Base-by-base conservation (phyloP, 1,284 basidiomycete species). In the Tetrapyrgos nigripes region DNA sequence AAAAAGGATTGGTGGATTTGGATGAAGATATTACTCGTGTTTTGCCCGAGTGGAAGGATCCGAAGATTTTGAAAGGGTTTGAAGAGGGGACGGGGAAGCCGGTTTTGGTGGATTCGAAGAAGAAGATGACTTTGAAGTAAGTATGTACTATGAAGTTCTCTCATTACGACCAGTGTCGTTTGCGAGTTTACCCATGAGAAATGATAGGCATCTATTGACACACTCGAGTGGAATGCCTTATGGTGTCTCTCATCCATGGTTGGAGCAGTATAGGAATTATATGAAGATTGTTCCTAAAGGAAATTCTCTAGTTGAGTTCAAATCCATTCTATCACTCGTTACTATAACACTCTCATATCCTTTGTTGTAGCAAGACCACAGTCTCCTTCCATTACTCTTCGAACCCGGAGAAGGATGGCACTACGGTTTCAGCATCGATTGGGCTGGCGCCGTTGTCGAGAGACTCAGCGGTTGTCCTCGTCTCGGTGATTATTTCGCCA, bases 401-500 rank as follows among this genome's bases (percentile, higher is more conserved):
- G 37, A 40, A 40, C 37, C 37, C 4, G 37, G 37, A 40, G 6
- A 40, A 17, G 37, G 37, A 17, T 40, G 6, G 6, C 37, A 17
- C 19, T 40, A 40, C 17, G 37, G 37, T 4, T 40, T 40, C 19
- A 5, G 14, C 19, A 40, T 40, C 37, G 37, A 40, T 40, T 40
- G 37, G 37, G 17, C 37, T n/a, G 37, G 37, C 19, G 37, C 37
- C 17, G 37, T 40, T 40, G 37, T 40, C 37, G 37, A 40, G 17
- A 5, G 37, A n/a, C 17, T 40, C 37, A 40, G 37, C 19, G 37
- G 37, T 17, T 9, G 37, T n/a, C 14, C 37, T 40, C 13, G 37
- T 40, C 37, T 40, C 37, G 37, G 37, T 5, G 37, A 40, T 11
- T 66, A 64, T 46, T 62, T 68, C 27, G 57, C 62, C 40, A 55